These are phyloP conservation scores for Haplosporangium sp. DNA, from an alignment of 371 early-diverging fungal genomes.

Conservation along the genomic window DNA sequence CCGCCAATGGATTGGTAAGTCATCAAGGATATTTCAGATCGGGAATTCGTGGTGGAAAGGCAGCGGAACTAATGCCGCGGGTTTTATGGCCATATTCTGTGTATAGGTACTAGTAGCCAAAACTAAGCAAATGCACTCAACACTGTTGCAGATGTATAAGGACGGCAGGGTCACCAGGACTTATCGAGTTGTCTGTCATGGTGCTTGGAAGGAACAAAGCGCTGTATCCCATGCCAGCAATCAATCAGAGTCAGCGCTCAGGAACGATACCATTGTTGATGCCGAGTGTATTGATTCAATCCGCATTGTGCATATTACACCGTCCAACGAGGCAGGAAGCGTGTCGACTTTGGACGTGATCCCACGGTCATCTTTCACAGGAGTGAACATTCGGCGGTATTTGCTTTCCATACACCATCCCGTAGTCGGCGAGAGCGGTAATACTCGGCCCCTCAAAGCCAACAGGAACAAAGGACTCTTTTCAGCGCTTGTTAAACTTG, in stretches of 20 bases:
- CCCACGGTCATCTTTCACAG: conserved; percentile 55
- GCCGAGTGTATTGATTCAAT: conserved; percentile 14
- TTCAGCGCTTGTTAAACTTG: conserved; percentile 59
- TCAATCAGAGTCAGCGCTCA: conserved; percentile 1
- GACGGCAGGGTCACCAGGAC: conserved; percentile 46
- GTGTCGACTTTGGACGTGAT: conserved; percentile 59
- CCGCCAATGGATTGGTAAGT: conserved; percentile 67
- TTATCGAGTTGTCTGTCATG: conserved; percentile 64
- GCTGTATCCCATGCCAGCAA: no score
- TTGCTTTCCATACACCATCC: conserved; percentile 59
- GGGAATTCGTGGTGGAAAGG: no score
- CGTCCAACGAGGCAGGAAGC: conserved; percentile 61
- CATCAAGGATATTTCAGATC: neutral
- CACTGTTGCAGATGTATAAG: conserved; percentile 47
- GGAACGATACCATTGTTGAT: conserved; percentile 13
- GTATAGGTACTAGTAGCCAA: conserved; percentile 64
- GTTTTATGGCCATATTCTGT: neutral
- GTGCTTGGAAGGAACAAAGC: conserved; percentile 21
- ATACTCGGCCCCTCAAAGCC: conserved; percentile 64
- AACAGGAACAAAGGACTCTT: conserved; percentile 75
- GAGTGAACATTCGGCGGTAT: conserved; percentile 57
- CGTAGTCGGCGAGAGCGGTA: conserved; percentile 71
- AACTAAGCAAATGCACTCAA: conserved; percentile 45
- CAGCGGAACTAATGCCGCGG: no score
- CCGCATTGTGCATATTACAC: conserved; percentile 54